Percentiles rank a stretch among this genome's conserved stretches.
Conservation (phyloP, 2,329 filamentous ascomycete genomes). For the Aspergillus niger region DNA sequence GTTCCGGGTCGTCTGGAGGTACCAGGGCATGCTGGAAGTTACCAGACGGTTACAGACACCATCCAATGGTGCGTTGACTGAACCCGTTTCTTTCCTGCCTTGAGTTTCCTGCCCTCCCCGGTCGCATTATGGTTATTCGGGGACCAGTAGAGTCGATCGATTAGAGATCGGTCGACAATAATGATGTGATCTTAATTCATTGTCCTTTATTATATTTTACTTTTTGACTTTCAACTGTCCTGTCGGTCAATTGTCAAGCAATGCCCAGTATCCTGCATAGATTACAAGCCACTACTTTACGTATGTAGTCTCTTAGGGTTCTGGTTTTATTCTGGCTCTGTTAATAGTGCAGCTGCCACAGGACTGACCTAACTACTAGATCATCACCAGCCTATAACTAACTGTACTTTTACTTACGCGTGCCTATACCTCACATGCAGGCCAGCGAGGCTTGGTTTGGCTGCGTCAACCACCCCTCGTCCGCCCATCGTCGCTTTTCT, state of each 20-base stretch:
- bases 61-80: background rate
- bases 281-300: background rate
- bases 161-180: background rate
- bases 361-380: background rate
- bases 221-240: background rate
- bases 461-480: conserved; percentile 2
- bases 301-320: background rate
- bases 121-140: background rate
- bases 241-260: background rate
- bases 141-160: background rate
- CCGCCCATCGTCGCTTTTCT: background rate
- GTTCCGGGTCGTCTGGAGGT: background rate
- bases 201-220: background rate
- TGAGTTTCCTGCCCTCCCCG: background rate
- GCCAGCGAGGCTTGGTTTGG: conserved; percentile 5
- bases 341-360: conserved; percentile 2
- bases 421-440: conserved; percentile 3
- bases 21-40: background rate
- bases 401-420: background rate
- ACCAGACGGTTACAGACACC: background rate
- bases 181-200: conserved; percentile 3
- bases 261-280: background rate
- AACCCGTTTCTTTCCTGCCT: background rate
- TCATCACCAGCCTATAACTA: too few species aligned
- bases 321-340: background rate